These are phyloP conservation scores for Flaveria linearis DNA, from an alignment of 129 eudicot genomes.

Conservation along the genomic window DNA sequence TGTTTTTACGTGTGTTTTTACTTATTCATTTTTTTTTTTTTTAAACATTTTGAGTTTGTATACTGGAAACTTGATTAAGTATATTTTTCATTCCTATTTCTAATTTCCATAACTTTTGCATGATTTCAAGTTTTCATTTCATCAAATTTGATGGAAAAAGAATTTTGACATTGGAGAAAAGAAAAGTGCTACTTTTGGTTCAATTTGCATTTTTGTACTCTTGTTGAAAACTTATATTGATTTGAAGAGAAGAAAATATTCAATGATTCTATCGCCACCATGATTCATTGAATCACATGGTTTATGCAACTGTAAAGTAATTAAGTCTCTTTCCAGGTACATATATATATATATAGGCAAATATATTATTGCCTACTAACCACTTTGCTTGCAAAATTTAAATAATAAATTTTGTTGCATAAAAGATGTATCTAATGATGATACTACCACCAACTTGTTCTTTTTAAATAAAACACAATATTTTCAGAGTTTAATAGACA, in stretches of 20 bases:
- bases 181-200: background rate
- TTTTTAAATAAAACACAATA: background rate
- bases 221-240: background rate
- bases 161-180: background rate
- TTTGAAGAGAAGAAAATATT: conserved; percentile 15
- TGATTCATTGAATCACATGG: conserved; percentile 28
- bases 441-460: conserved; percentile 24
- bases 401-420: background rate
- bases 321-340: background rate
- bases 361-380: conserved; percentile 27
- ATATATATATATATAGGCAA: conserved; percentile 19
- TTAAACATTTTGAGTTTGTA: conserved; percentile 7
- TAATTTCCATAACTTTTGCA: background rate
- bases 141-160: background rate
- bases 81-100: background rate
- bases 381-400: background rate
- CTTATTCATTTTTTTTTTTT: conserved; percentile 8
- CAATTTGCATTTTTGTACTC: background rate
- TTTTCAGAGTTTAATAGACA: background rate
- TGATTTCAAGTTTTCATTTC: background rate
- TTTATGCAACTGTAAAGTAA: conserved; percentile 31
- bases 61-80: conserved; percentile 1
- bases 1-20: conserved; percentile 7
- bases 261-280: conserved; percentile 25
- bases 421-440: conserved; percentile 30